Conservation (phyloP, 2,329 filamentous ascomycete species). For the Talaromyces rugulosus region DNA sequence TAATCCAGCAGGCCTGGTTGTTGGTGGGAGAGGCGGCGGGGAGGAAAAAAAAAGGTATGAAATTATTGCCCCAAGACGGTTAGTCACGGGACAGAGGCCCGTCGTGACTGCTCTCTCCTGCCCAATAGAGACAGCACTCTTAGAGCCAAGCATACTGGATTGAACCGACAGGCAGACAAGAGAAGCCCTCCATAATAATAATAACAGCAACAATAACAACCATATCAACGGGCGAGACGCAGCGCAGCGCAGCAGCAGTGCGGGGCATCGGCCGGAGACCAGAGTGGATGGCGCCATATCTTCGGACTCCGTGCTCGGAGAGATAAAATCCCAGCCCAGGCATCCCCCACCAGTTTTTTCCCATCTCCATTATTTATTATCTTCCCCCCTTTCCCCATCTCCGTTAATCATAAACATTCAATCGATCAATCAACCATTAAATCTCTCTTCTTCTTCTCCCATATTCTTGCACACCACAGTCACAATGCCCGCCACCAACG, state of each 20-base stretch:
- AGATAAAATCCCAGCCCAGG: constrained; percentile 19
- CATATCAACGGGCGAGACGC: too few species aligned
- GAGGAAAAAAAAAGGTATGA: neutral
- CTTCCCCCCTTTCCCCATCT: constrained; percentile 23
- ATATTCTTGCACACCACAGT: constrained; percentile 20
- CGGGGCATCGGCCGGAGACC: neutral
- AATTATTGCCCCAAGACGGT: neutral
- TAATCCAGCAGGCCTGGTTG: neutral
- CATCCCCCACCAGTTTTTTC: constrained; percentile 12
- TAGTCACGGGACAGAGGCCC: neutral
- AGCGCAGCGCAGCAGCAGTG: neutral
- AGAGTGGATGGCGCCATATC: constrained; percentile 10
- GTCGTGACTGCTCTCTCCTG: neutral
- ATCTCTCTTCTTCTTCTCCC: constrained; percentile 20
- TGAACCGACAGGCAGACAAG: neutral
- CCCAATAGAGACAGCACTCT: neutral
- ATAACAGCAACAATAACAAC: neutral
- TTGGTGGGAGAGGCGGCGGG: neutral
- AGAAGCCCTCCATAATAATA: neutral
- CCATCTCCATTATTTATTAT: constrained; percentile 15
- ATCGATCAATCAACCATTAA: constrained; percentile 14
- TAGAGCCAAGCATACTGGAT: neutral
- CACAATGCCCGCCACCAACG: constrained; percentile 59
- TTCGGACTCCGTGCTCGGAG: constrained; percentile 15
- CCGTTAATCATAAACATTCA: neutral